A percentile compares a stretch with the other conserved stretches of the same genome.
Conservation (phyloP, 2,329 filamentous ascomycete species). For the Alternaria ethzedia region DNA sequence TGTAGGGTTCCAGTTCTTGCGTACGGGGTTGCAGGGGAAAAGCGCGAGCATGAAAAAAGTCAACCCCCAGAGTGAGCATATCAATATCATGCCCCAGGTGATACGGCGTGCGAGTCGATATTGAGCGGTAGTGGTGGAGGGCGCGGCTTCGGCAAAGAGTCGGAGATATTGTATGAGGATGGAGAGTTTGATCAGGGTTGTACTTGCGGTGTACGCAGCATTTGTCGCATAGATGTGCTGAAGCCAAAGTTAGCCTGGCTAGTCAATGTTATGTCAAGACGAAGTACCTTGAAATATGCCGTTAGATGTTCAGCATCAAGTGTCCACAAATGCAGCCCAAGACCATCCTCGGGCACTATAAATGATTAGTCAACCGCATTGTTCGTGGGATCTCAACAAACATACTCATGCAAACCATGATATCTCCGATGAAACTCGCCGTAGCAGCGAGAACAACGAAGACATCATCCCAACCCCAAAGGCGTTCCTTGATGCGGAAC, state of each 20-base stretch:
- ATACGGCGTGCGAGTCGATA: constrained; percentile 25
- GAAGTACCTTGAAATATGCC: constrained; percentile 40
- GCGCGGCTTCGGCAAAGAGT: constrained; percentile 36
- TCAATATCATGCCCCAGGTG: constrained; percentile 26
- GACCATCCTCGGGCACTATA: constrained; percentile 40
- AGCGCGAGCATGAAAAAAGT: constrained; percentile 38
- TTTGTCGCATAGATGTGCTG: constrained; percentile 44
- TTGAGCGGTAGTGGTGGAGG: constrained; percentile 6
- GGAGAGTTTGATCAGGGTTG: constrained; percentile 47
- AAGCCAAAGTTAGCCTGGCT: neutral
- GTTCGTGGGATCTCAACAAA: neutral
- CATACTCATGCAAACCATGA: constrained; percentile 42
- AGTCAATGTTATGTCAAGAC: too few species aligned
- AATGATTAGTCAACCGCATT: constrained; percentile 3
- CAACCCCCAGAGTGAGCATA: constrained; percentile 39
- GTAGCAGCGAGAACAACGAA: constrained; percentile 40
- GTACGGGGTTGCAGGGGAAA: constrained; percentile 39
- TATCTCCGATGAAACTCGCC: constrained; percentile 32
- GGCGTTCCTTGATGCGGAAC: constrained; percentile 34
- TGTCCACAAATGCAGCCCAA: constrained; percentile 44
- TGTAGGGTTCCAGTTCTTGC: constrained; percentile 38
- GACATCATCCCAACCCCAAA: constrained; percentile 47
- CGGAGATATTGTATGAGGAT: constrained; percentile 48
- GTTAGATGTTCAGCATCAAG: constrained; percentile 18
- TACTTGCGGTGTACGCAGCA: constrained; percentile 35